Percentiles rank a stretch among this genome's conserved stretches.
Conservation (phyloP, 1,284 basidiomycete species). For the Ganoderma lingzhi region DNA sequence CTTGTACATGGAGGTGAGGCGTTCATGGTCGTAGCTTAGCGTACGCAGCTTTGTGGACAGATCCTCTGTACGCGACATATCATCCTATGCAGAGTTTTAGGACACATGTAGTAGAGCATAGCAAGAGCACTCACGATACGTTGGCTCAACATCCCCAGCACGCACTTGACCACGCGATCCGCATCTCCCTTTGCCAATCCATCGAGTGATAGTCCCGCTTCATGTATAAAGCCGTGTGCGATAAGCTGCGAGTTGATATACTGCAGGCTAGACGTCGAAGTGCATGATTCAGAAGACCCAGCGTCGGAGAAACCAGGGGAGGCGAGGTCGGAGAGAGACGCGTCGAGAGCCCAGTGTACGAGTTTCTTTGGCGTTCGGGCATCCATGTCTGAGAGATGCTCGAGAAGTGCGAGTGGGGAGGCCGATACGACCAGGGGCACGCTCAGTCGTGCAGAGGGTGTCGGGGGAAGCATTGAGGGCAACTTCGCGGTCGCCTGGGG, state of each 20-base stretch:
- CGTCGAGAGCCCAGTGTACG: conserved; percentile 45
- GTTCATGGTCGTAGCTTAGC: conserved; percentile 85
- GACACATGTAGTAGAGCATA: conserved; percentile 3
- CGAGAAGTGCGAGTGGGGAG: neutral
- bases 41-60: conserved; percentile 80
- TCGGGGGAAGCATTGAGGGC: neutral
- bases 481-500: neutral
- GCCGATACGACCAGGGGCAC: neutral
- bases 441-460: neutral
- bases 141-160: conserved; percentile 82
- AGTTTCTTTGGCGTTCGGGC: conserved; percentile 40
- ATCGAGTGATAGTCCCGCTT: conserved; percentile 70
- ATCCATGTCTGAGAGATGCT: conserved; percentile 12
- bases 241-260: conserved; percentile 83
- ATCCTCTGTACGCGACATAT: conserved; percentile 83
- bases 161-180: conserved; percentile 77
- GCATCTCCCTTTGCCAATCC: conserved; percentile 64
- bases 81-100: conserved; percentile 59
- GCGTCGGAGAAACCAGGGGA: conserved; percentile 41
- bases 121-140: conserved; percentile 66
- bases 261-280: conserved; percentile 53
- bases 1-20: conserved; percentile 71
- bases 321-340: conserved; percentile 39
- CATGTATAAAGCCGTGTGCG: conserved; percentile 78
- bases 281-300: conserved; percentile 37